A percentile compares a stretch with the other conserved stretches of the same genome.
Conservation (phyloP, 164 flowering plant species). For the Macadamia integrifolia region DNA sequence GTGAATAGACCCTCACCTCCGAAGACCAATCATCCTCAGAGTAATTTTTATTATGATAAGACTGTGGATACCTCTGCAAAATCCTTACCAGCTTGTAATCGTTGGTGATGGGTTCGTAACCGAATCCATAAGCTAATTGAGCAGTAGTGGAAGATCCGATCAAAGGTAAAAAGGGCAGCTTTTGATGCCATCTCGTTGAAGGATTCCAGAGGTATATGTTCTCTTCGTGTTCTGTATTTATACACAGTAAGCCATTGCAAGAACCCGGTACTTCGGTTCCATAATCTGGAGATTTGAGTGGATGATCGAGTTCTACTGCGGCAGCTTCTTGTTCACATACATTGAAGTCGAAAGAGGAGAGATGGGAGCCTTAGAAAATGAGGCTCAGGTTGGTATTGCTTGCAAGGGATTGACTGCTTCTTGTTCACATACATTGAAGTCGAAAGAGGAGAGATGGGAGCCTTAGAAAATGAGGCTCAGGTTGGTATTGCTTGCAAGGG, state of each 20-base stretch:
- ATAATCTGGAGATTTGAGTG: neutral
- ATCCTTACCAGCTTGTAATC: conserved; percentile 26
- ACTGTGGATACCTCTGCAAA: too few relatives aligned
- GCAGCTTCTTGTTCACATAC: too few relatives aligned
- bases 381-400: too few relatives aligned
- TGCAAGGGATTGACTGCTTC: too few relatives aligned
- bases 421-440: too few relatives aligned
- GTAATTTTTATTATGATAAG: too few relatives aligned
- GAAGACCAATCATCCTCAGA: too few relatives aligned
- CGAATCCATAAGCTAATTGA: conserved; percentile 17
- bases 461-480: too few relatives aligned
- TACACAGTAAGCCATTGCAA: conserved; percentile 9
- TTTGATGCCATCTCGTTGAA: neutral
- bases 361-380: neutral
- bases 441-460: too few relatives aligned
- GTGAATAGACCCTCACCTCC: too few relatives aligned
- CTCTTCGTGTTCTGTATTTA: neutral
- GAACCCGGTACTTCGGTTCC: neutral
- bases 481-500: too few relatives aligned
- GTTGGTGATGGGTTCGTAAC: conserved; percentile 17
- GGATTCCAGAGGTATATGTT: conserved; percentile 6
- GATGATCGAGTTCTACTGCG: neutral
- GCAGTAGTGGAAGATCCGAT: neutral
- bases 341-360: neutral
- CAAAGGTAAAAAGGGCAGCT: neutral